Base-by-base conservation (phyloP, 495 filamentous ascomycete genomes). In the Hypomontagnella monticulosa region DNA sequence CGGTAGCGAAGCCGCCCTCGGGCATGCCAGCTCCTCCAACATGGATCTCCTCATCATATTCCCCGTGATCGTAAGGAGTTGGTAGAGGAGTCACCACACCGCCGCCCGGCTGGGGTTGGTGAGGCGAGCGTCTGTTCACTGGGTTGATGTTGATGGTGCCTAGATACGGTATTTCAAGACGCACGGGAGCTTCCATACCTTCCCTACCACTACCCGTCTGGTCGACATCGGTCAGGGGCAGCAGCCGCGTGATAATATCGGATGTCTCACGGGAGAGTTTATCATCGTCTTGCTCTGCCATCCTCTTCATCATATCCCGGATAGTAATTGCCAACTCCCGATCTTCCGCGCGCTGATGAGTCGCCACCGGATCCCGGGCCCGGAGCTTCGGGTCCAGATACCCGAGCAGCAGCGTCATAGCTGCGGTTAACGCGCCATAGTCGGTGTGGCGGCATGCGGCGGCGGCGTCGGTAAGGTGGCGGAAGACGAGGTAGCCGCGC, bases 111-210 rank as follows among this genome's bases (percentile, higher is more conserved):
- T 42, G 64, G 11, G 12, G 9, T 4, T 43, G 57, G 12, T 52
- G 41, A n/a, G 27, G 53, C 56, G 18, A 36, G 11, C 46, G 51
- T 48, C 56, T 54, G 50, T 63, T 48, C 14, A 59, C 58, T 9
- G 76, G 73, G 40, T 78, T 74, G 46, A 86, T 80, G 32, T 74
- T 78, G 46, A 83, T 74, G 1, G 77, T 80, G 18, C 79, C 81
- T 4, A 82, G 71, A 34, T 80, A 80, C 12, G 80, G 80, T 40
- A 83, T 79, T 19, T 79, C 76, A 7, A 83, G 73, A 14, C 76
- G 73, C 41, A 83, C 63, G 9, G 57, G 52, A 11, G 42, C 57
- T 2, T 62, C 61, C 40, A 52, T 27, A 15, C 44, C 27, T 23
- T 48, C 44, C 4, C n/a, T 19, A 47, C 37, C 49, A 30, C 6